A percentile compares a stretch with the other conserved stretches of the same genome.
phyloP scores from a whole-genome alignment of 2,329 filamentous ascomycete genomes.

The Epichloe sp. region DNA sequence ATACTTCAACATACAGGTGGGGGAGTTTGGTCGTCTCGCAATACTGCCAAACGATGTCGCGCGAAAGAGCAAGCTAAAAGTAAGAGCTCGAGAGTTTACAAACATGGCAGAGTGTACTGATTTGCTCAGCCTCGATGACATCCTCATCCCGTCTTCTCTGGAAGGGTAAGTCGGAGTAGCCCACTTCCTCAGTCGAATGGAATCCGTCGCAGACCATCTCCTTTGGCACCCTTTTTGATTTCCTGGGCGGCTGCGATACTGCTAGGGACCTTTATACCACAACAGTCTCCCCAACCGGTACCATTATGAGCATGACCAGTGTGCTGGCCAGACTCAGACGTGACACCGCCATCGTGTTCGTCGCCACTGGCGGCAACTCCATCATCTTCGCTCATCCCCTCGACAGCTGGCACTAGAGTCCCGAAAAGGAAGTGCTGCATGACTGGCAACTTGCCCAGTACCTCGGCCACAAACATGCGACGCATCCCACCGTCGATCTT shows the following conservation, averaged over 20 bases:
- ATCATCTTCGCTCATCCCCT: slow-evolving; percentile 65
- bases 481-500: slow-evolving; percentile 95
- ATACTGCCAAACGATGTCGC: too few relatives aligned
- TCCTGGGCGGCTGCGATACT: slow-evolving; percentile 84
- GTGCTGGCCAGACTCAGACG: slow-evolving; percentile 35
- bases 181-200: slow-evolving; percentile 57
- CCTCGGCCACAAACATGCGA: slow-evolving; percentile 91
- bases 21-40: background rate
- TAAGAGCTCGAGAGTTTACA: background rate
- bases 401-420: slow-evolving; percentile 62
- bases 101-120: background rate
- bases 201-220: slow-evolving; percentile 53
- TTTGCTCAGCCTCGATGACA: background rate
- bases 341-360: slow-evolving; percentile 33
- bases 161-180: too few relatives aligned
- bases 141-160: background rate
- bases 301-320: slow-evolving; percentile 50
- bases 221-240: slow-evolving; percentile 59
- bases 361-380: slow-evolving; percentile 32
- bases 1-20: background rate
- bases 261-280: slow-evolving; percentile 93
- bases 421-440: slow-evolving; percentile 99
- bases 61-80: too few relatives aligned
- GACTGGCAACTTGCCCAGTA: slow-evolving; percentile 83
- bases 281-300: slow-evolving; percentile 85